These are phyloP conservation scores for Trametes versicolor DNA, from an alignment of 1,284 basidiomycete genomes.

Conservation along the genomic window DNA sequence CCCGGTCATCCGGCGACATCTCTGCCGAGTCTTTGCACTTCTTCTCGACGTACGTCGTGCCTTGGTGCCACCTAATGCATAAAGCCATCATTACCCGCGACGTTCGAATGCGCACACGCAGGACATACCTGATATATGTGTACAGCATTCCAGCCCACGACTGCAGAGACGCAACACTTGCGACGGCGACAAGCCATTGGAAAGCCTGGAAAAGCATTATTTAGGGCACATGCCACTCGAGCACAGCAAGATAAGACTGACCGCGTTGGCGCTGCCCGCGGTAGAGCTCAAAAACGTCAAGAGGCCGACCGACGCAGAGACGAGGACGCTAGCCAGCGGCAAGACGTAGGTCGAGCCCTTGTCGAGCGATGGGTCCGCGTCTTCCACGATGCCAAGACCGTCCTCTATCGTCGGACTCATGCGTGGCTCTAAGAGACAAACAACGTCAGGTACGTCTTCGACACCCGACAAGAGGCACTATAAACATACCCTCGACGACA, in stretches of 20 bases:
- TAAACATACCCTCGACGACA: slow-evolving; percentile 1
- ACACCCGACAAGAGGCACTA: not conserved
- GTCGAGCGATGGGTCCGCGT: slow-evolving; percentile 2
- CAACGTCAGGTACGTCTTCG: not conserved
- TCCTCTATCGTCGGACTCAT: slow-evolving; percentile 8
- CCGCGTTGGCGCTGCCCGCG: slow-evolving; percentile 28
- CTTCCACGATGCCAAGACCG: not conserved
- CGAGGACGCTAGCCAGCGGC: slow-evolving; percentile 40
- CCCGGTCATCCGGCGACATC: slow-evolving; percentile 7
- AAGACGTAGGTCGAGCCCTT: slow-evolving; percentile 36
- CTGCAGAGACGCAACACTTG: slow-evolving; percentile 44
- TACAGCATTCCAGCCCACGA: slow-evolving; percentile 45
- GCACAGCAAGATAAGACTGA: not conserved
- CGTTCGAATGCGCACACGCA: not conserved
- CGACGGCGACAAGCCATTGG: slow-evolving; percentile 39
- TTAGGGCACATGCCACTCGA: not conserved
- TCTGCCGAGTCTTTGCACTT: slow-evolving; percentile 32
- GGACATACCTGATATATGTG: slow-evolving; percentile 42
- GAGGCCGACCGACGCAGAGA: slow-evolving; percentile 38
- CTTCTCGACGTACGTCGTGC: slow-evolving; percentile 40
- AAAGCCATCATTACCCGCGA: not conserved
- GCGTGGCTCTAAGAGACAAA: not conserved
- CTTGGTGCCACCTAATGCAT: slow-evolving; percentile 40
- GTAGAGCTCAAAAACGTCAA: slow-evolving; percentile 38
- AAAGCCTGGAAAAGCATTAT: slow-evolving; percentile 34